Evolutionary conservation across 1,139 yeast genomes (phyloP).

Genomic region (Yamadazyma triangularis): DNA sequence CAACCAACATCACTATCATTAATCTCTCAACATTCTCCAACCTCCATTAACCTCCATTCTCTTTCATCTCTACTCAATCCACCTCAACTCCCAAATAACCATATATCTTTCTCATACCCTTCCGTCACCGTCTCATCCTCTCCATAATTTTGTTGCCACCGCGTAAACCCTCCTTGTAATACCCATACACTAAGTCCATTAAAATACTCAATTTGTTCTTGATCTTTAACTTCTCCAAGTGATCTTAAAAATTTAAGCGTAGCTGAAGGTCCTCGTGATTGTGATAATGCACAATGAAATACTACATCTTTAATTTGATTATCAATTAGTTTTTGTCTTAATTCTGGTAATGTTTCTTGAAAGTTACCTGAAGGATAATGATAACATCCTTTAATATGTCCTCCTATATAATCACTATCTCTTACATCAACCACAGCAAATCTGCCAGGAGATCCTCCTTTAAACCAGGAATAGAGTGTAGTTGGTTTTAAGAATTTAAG

Average conservation of each 20-base stretch:
- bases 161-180: conserved; percentile 76
- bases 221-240: conserved; percentile 34
- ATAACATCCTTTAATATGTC: conserved; percentile 62
- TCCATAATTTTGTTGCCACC: conserved; percentile 79
- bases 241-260: conserved; percentile 64
- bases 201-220: conserved; percentile 18
- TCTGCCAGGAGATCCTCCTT: conserved; percentile 34
- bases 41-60: too few relatives aligned
- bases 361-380: conserved; percentile 61
- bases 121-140: conserved; percentile 64
- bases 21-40: too few relatives aligned
- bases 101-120: conserved; percentile 52
- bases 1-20: too few relatives aligned
- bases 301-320: conserved; percentile 51
- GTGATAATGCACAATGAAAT: conserved; percentile 88
- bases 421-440: conserved; percentile 82
- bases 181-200: conserved; percentile 58
- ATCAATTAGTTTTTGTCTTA: conserved; percentile 31
- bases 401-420: conserved; percentile 66
- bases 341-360: conserved; percentile 34
- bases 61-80: too few relatives aligned
- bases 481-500: conserved; percentile 43
- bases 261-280: conserved; percentile 85
- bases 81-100: conserved; percentile 29
- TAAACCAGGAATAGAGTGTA: conserved; percentile 44